phyloP scores from a whole-genome alignment of 2,329 filamentous ascomycete species.

The Pyricularia grisea region DNA sequence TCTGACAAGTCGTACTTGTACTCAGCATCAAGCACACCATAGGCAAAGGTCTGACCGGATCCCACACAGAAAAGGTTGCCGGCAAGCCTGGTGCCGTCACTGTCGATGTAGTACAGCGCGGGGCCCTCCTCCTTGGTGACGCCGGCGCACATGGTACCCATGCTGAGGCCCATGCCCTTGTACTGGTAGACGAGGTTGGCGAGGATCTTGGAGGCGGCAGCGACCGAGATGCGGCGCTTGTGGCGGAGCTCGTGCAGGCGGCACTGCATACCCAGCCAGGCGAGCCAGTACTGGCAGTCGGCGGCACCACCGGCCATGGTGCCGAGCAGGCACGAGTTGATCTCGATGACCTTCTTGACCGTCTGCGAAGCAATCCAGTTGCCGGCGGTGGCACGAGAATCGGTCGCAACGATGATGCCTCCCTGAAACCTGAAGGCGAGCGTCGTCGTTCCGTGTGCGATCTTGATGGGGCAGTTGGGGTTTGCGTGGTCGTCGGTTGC shows the following conservation, averaged over 20 bases:
- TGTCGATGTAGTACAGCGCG: constrained; percentile 98
- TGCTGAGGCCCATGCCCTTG: constrained; percentile 97
- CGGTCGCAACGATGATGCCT: constrained; percentile 96
- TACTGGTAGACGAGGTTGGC: constrained; percentile 97
- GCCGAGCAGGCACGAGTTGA: constrained; percentile 86
- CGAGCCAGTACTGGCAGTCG: constrained; percentile 99
- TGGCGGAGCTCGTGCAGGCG: constrained; percentile 97
- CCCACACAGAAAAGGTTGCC: constrained; percentile 98
- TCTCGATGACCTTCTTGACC: constrained; percentile 99
- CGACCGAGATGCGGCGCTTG: constrained; percentile 97
- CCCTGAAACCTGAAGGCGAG: constrained; percentile 97
- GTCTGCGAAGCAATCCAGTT: constrained; percentile 99
- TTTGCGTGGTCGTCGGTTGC: constrained; percentile 97
- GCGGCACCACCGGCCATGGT: constrained; percentile 98
- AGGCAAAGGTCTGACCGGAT: constrained; percentile 96
- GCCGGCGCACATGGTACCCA: constrained; percentile 99
- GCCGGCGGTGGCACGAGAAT: constrained; percentile 92
- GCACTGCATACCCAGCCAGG: constrained; percentile 98
- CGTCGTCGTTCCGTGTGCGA: constrained; percentile 96
- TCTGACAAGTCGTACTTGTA: constrained; percentile 83
- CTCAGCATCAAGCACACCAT: constrained; percentile 93
- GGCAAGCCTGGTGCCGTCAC: constrained; percentile 82
- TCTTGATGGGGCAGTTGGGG: constrained; percentile 96
- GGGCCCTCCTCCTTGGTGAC: constrained; percentile 93
- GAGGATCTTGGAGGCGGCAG: constrained; percentile 95